These are phyloP conservation scores for Lepidium aucheri DNA, from an alignment of 345 rosid species.

Conservation along the genomic window DNA sequence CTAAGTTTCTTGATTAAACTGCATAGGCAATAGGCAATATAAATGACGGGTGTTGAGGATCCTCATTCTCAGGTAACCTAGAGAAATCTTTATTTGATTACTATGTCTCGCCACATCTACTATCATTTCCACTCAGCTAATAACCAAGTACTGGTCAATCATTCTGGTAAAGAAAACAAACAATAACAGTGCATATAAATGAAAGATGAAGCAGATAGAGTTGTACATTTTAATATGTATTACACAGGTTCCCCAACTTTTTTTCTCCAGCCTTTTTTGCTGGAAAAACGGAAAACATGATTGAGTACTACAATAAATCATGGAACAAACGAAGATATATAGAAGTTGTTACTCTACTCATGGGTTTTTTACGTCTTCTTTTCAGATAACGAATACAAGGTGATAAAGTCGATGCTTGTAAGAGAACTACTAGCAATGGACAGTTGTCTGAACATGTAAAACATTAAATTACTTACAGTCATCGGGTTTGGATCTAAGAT, in stretches of 20 bases:
- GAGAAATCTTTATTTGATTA: not conserved
- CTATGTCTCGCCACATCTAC: not conserved
- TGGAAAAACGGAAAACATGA: conserved; percentile 28
- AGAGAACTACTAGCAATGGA: not conserved
- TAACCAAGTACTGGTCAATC: not conserved
- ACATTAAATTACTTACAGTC: conserved; percentile 52
- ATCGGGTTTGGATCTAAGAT: conserved; percentile 90
- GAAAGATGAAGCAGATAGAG: conserved; percentile 31
- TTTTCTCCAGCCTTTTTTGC: conserved; percentile 30
- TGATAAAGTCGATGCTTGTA: not conserved
- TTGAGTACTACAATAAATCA: conserved; percentile 14
- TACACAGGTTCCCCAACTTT: conserved; percentile 24
- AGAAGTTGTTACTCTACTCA: not conserved
- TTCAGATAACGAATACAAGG: not conserved
- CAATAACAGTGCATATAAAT: not conserved
- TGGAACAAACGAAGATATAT: not conserved
- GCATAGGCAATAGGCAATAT: not conserved
- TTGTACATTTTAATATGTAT: conserved; percentile 32
- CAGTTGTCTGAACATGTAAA: not conserved
- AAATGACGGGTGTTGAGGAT: not conserved
- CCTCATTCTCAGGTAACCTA: not conserved
- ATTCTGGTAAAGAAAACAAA: not conserved
- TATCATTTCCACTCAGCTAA: not conserved
- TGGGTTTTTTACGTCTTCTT: not conserved
- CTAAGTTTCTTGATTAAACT: not conserved